These are phyloP conservation scores for Centrapalus pauciflorus DNA, from an alignment of 129 eudicot genomes.

Conservation along the genomic window DNA sequence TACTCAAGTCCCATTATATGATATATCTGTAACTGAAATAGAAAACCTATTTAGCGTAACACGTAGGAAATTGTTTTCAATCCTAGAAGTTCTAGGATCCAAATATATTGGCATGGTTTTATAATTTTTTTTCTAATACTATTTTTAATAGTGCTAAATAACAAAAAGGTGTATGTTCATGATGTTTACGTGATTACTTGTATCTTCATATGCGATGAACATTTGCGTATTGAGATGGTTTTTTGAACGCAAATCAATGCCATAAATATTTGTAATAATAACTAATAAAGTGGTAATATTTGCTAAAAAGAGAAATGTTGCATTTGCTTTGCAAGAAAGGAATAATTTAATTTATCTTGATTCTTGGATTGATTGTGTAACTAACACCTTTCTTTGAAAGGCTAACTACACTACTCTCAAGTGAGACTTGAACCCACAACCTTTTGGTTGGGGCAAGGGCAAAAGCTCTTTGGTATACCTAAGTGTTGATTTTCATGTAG, in stretches of 20 bases:
- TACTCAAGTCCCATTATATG: background rate
- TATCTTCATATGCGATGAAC: background rate
- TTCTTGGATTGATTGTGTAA: background rate
- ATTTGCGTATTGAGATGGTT: background rate
- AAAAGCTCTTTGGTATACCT: too few species aligned
- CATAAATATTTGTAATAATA: background rate
- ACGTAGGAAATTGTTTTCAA: background rate
- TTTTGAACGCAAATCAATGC: background rate
- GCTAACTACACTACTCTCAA: too few species aligned
- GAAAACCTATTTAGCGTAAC: background rate
- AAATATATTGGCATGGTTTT: background rate
- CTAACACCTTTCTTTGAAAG: too few species aligned
- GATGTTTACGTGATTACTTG: background rate
- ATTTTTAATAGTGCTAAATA: background rate
- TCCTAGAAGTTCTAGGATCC: background rate
- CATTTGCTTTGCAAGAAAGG: background rate
- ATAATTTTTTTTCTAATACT: background rate
- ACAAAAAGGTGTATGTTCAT: background rate
- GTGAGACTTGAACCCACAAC: too few species aligned
- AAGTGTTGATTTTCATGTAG: constrained; percentile 1
- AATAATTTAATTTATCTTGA: background rate
- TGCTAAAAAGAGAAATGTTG: background rate
- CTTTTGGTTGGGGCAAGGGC: too few species aligned
- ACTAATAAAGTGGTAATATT: background rate
- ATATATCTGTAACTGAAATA: background rate